Conservation (phyloP, 2,329 filamentous ascomycete genomes). For the Chaetomium globosum region DNA sequence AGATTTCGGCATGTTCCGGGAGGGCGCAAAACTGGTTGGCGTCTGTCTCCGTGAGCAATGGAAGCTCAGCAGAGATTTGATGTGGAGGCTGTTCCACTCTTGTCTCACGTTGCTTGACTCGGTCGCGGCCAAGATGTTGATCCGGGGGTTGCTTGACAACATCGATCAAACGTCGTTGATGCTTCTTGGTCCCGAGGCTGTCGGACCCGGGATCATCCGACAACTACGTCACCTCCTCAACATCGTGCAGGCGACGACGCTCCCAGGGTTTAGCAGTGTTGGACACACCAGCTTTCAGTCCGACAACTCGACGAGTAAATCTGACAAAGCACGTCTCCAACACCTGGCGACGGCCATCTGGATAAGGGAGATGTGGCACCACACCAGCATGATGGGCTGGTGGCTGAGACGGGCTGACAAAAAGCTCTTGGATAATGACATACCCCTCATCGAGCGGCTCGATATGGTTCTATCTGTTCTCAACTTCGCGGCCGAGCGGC, state of each 20-base stretch:
- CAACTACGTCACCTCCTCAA: conserved; percentile 29
- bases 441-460: conserved; percentile 17
- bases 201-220: conserved; percentile 5
- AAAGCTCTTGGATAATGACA: conserved; percentile 3
- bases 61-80: conserved; percentile 39
- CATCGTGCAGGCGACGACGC: conserved; percentile 26
- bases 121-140: conserved; percentile 42
- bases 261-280: neutral
- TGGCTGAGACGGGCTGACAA: conserved; percentile 6
- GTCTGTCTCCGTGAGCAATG: conserved; percentile 45
- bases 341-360: conserved; percentile 28
- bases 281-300: neutral
- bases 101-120: conserved; percentile 48
- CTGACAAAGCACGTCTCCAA: conserved; percentile 1
- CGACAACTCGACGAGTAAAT: too few species aligned
- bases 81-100: conserved; percentile 47
- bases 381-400: conserved; percentile 10
- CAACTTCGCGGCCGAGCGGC: conserved; percentile 9
- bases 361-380: conserved; percentile 21
- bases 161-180: conserved; percentile 32
- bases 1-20: conserved; percentile 49
- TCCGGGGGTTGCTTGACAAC: conserved; percentile 40
- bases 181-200: conserved; percentile 21
- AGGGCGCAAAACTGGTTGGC: conserved; percentile 50
- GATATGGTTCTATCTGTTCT: conserved; percentile 17